Base-by-base conservation (phyloP, 2,329 filamentous ascomycete species). In the Sarocladium kiliense region DNA sequence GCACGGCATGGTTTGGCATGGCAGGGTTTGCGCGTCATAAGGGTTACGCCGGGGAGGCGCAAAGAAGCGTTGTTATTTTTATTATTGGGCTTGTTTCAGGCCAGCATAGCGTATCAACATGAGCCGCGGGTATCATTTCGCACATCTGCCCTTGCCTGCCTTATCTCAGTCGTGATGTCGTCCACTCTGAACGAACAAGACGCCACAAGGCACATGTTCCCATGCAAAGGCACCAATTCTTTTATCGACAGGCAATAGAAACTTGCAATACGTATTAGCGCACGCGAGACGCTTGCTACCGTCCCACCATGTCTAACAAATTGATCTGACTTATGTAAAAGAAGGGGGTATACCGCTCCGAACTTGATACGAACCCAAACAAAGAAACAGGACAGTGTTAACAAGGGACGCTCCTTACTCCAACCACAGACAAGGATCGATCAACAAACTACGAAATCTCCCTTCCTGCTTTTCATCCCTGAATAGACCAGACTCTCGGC, bases 61-160 rank as follows among this genome's bases (percentile, higher is more conserved):
- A 21, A 19, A 14, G 19, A n/a, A 9, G 47, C 30, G 30, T 6
- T 32, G 6, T 32, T 6, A 32, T 56, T 36, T 58, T 39, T 44
- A 39, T 56, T 55, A 53, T 58, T 53, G 34, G 37, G 55, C 44
- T 58, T 57, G 54, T 55, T 61, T 60, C 53, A 58, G 54, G 39
- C 47, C 49, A 55, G 58, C 57, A 55, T 59, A 60, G 61, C 61
- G 58, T 54, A 58, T 42, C 42, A 57, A 59, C 42, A 47, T 4
- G 18, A 23, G 11, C 44, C 26, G 18, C 18, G 26, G 3, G 3
- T 25, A 44, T 44, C n/a, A 23, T 25, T 49, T 11, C 18, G 14
- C 27, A 32, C 36, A 4, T 19, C 36, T 23, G n/a, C 25, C 5
- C 10, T 45, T 6, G n/a, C 4, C 25, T 3, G 23, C 41, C 7